Base-by-base conservation (phyloP, 139 green algal species). In the Chlorella ohadii region DNA sequence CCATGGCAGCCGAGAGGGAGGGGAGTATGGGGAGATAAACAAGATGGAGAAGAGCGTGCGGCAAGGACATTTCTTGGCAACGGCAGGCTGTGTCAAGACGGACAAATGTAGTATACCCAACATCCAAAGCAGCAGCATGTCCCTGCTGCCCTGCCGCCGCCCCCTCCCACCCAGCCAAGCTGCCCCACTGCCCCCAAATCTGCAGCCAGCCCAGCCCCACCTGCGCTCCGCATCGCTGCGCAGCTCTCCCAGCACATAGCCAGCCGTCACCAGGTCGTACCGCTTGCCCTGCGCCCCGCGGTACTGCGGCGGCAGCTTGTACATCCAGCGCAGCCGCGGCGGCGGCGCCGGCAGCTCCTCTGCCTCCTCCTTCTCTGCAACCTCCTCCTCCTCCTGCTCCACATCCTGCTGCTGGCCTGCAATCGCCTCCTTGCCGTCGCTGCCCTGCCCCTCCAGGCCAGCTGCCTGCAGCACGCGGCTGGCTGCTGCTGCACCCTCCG, bases 201-300 rank as follows among this genome's bases (percentile, higher is more conserved):
- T 9, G 44, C 44, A 36, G 28, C 63, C n/a, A n/a, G n/a, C 23
- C 34, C 23, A 39, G 27, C 0, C 68, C 39, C 41, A 73, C 61
- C 57, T 70, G 34, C 88, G 72, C 72, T 93, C 85, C 55, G n/a
- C 71, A 9, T 85, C 78, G 12, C 57, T 47, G 27, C 41, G 28
- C 75, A 94, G 71, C 84, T 96, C 93, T 1, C 80, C 63, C 72
- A 96, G 82, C 44, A 94, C 87, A 66, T 96, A 96, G n/a, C 82
- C 88, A 1, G 90, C 91, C 34, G 91, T 84, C 34, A 95, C 89
- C 57, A 96, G 19, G 70, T 95, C 91, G 82, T 91, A 88, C 72
- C 68, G 65, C n/a, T 72, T 33, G 28, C n/a, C 75, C 80, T 61
- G 41, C 25, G 39, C 57, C n/a, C 1, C 31, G 23, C 34, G 33